Percentiles rank a stretch among this genome's conserved stretches.
phyloP scores from a whole-genome alignment of 768 basidiomycete genomes.

The Rhizopogon vulgaris region DNA sequence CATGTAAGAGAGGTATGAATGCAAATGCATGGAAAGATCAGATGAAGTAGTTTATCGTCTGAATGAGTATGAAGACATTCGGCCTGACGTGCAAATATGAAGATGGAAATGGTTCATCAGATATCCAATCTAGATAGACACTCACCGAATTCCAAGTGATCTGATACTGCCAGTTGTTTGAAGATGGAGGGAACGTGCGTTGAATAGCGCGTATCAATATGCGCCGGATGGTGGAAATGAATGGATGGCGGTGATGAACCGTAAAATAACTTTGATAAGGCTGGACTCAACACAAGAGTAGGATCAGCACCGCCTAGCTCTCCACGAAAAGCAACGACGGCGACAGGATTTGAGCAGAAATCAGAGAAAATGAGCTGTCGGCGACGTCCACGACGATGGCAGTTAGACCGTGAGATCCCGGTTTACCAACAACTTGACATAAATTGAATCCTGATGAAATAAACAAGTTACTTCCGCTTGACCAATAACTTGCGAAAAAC shows the following conservation, averaged over 20 bases:
- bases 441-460: too few species aligned
- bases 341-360: not conserved
- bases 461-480: too few species aligned
- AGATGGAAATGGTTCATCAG: constrained; percentile 1
- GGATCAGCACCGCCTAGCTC: not conserved
- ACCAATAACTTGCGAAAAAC: too few species aligned
- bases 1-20: not conserved
- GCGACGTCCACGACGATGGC: not conserved
- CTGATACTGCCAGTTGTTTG: not conserved
- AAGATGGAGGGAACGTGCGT: not conserved
- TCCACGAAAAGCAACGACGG: not conserved
- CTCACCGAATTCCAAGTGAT: not conserved
- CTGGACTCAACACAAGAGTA: not conserved
- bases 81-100: constrained; percentile 43
- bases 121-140: not conserved
- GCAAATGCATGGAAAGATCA: not conserved
- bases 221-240: not conserved
- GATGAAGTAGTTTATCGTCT: constrained; percentile 5
- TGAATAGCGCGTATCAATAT: not conserved
- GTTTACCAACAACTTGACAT: not conserved
- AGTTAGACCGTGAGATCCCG: not conserved
- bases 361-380: not conserved
- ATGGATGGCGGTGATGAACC: not conserved
- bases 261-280: not conserved
- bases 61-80: constrained; percentile 18